Evolutionary conservation across 345 rosid genomes (phyloP).

Genomic region (Trapa incisa): DNA sequence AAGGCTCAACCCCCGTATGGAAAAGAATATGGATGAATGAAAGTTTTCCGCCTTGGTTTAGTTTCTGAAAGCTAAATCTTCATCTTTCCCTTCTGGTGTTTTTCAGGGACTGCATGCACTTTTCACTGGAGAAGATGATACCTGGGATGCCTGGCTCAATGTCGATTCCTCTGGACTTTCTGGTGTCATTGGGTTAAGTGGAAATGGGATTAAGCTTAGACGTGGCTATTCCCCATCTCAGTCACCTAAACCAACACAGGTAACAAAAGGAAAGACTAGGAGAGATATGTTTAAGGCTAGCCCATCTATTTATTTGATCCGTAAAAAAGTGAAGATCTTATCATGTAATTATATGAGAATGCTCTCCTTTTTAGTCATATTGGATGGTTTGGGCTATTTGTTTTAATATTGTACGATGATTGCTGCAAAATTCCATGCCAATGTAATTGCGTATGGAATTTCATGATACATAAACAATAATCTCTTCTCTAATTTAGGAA

Average conservation of each 20-base stretch:
- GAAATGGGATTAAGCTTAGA: slow-evolving; percentile 72
- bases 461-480: not conserved
- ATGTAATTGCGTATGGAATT: not conserved
- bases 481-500: slow-evolving; percentile 30
- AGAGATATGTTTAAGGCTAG: not conserved
- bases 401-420: not conserved
- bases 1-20: slow-evolving; percentile 70
- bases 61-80: not conserved
- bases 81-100: slow-evolving; percentile 6
- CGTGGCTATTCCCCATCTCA: slow-evolving; percentile 74
- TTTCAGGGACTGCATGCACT: slow-evolving; percentile 84
- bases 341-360: not conserved
- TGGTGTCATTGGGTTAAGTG: slow-evolving; percentile 44
- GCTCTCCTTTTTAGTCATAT: not conserved
- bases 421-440: not conserved
- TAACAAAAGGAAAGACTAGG: slow-evolving; percentile 2
- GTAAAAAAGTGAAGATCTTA: not conserved
- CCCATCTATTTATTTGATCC: not conserved
- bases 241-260: slow-evolving; percentile 82
- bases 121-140: slow-evolving; percentile 86
- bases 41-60: not conserved
- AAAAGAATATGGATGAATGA: not conserved
- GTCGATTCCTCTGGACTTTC: slow-evolving; percentile 73
- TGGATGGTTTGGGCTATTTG: not conserved
- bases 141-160: slow-evolving; percentile 96